Conservation (phyloP, 1,139 yeast genomes). For the Torulaspora pretoriensis region DNA sequence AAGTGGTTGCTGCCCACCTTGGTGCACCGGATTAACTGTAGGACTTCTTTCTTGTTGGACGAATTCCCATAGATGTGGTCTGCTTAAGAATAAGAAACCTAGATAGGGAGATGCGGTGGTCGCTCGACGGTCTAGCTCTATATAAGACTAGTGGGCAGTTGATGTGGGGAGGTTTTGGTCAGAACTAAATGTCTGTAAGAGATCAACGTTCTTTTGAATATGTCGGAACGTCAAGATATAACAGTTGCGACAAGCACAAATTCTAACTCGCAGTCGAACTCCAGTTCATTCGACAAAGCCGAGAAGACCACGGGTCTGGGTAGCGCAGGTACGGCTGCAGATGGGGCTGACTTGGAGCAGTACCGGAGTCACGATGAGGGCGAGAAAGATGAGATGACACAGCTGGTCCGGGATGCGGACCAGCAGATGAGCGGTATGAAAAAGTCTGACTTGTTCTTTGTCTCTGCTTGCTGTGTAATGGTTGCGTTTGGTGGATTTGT, state of each 20-base stretch:
- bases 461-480: constrained; percentile 42
- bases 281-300: constrained; percentile 6
- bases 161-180: not conserved
- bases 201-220: not conserved
- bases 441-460: constrained; percentile 49
- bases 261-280: constrained; percentile 5
- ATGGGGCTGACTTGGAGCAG: constrained; percentile 8
- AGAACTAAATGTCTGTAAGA: not conserved
- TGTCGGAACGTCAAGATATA: constrained; percentile 4
- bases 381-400: constrained; percentile 18
- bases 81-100: not conserved
- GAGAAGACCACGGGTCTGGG: constrained; percentile 1
- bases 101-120: no score
- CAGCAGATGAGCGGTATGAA: constrained; percentile 20
- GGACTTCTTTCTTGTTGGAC: not conserved
- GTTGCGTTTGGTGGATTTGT: constrained; percentile 68
- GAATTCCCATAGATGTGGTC: not conserved
- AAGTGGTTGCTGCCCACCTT: not conserved
- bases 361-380: constrained; percentile 9
- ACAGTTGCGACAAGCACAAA: constrained; percentile 6
- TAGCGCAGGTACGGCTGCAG: constrained; percentile 2
- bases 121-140: not conserved
- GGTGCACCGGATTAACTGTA: not conserved
- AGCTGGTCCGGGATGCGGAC: constrained; percentile 16
- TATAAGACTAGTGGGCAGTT: not conserved